Base-by-base conservation (phyloP, 1,139 yeast genomes). In the Saccharomyces uvarum region DNA sequence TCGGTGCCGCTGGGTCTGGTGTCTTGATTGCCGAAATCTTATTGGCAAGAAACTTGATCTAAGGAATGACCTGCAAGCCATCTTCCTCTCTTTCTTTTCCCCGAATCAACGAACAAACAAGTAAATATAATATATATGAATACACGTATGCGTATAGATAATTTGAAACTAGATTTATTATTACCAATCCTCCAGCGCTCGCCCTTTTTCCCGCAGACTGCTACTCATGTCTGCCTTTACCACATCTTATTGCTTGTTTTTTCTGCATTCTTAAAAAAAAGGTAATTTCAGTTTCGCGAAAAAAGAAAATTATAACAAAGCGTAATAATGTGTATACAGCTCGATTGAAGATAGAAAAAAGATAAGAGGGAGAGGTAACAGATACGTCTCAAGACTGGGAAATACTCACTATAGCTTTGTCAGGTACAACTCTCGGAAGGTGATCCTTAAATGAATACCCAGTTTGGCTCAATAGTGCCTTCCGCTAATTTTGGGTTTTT, bases 1-100 rank as follows among this genome's bases (percentile, higher is more conserved):
- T 93, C 63, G 99, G 99, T 68, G 99, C 99, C 66, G 99, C 99
- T 31, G 99, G 99, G 68, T 88, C 98, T n/a, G 99, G 99, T 72
- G 79, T 93, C 59, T 82, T 93, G 72, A 93, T 95, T 72, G 99
- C 96, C 51, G 99, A 93, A 75, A 78, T 89, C 57, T 79, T 93
- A 65, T 75, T 80, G 59, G 93, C 93, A 54, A 89, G 86, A 76
- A 79, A 82, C 56, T 75, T 89, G 65, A 80, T 91, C 63, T 90
- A 79, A 69, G 29, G 9, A 26, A 13, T 16, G n/a, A n/a, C 31
- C 48, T 21, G n/a, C 4, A 38, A 19, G 24, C 19, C 11, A 9
- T 32, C 16, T 49, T 21, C 28, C 19, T 21, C 26, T 16, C 47
- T 27, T 41, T 13, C 27, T 38, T 9, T 44, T 28, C 27, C n/a